Percentiles rank a stretch among this genome's conserved stretches.
phyloP scores from a whole-genome alignment of 257 asterid species.

The Orobanche coerulescens region DNA sequence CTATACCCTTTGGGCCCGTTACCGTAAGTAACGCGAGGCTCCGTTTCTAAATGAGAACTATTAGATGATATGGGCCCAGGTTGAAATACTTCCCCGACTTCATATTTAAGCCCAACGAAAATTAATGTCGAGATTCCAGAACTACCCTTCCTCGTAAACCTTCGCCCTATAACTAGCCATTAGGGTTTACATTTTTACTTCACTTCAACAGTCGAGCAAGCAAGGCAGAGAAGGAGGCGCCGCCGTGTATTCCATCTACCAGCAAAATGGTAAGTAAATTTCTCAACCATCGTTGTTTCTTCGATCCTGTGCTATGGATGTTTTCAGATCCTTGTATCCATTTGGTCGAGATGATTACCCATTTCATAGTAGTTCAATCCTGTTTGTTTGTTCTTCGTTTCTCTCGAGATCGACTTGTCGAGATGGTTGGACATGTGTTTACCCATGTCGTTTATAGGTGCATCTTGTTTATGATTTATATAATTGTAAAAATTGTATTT shows the following conservation, averaged over 20 bases:
- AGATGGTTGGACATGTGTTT: background rate
- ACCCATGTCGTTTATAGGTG: background rate
- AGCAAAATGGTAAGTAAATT: conserved; percentile 26
- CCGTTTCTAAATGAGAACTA: background rate
- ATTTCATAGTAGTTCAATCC: background rate
- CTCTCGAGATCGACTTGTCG: background rate
- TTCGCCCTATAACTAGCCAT: conserved; percentile 6
- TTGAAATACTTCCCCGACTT: background rate
- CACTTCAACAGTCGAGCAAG: conserved; percentile 8
- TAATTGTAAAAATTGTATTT: background rate
- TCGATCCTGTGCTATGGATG: background rate
- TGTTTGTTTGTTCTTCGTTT: background rate
- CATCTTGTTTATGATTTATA: background rate
- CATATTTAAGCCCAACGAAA: background rate
- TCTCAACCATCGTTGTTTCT: background rate
- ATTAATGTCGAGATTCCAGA: background rate
- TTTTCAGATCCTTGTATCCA: background rate
- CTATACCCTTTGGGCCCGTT: background rate
- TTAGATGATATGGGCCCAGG: background rate
- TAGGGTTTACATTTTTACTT: conserved; percentile 22
- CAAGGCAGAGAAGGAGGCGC: conserved; percentile 18
- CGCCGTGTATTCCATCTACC: conserved; percentile 17
- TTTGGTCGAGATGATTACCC: background rate
- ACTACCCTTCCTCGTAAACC: conserved; percentile 6
- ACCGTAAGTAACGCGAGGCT: background rate